A percentile compares a stretch with the other conserved stretches of the same genome.
These are phyloP conservation scores for Chamaecyparis obtusa DNA, from an alignment of 75 land plant species.

Conservation along the genomic window DNA sequence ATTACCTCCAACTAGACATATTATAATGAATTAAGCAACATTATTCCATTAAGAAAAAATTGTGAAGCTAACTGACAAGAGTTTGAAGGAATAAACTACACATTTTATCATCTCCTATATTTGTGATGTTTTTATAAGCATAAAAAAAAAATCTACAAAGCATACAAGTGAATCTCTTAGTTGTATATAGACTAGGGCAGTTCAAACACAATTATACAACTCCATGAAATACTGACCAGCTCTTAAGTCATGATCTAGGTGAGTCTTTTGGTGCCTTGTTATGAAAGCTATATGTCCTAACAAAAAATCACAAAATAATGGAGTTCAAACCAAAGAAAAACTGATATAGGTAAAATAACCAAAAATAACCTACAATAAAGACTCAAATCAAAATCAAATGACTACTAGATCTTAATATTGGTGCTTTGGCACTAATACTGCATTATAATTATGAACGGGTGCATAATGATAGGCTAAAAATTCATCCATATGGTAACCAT, in stretches of 20 bases:
- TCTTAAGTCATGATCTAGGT: constrained; percentile 1
- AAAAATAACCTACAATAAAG: background rate
- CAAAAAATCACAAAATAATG: background rate
- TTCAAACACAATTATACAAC: background rate
- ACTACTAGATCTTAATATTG: constrained; percentile 15
- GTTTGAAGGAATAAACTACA: background rate
- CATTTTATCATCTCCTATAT: background rate
- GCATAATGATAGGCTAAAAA: background rate
- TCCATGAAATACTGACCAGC: background rate
- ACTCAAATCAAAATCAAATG: background rate
- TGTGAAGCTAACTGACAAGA: background rate
- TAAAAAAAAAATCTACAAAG: background rate
- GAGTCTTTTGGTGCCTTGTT: constrained; percentile 2
- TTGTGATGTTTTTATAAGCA: background rate
- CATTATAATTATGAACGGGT: constrained; percentile 1
- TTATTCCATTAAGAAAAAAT: background rate
- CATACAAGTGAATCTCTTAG: background rate
- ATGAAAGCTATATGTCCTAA: background rate
- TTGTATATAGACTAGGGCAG: background rate
- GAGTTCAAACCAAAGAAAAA: too few relatives aligned
- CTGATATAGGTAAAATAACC: too few relatives aligned
- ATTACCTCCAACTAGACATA: background rate
- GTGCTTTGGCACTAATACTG: constrained; percentile 9
- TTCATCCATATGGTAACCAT: background rate
- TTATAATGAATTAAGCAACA: background rate